Evolutionary conservation across 768 basidiomycete species (phyloP).

Genomic region (Naganishia vaughanmartiniae): DNA sequence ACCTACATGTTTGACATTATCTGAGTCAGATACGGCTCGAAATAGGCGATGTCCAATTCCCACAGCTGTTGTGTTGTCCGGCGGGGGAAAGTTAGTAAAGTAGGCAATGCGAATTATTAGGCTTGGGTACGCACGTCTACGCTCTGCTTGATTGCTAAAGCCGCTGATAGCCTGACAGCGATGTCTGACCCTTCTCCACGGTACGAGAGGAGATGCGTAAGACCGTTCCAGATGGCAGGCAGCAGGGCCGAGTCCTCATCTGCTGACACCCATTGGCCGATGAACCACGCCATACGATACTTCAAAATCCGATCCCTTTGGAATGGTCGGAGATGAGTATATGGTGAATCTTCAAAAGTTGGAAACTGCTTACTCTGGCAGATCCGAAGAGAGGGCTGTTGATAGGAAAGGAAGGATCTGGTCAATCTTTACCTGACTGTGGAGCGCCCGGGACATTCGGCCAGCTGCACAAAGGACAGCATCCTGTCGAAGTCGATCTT

Average conservation of each 20-base stretch:
- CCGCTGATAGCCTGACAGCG: slow-evolving; percentile 83
- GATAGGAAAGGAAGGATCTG: slow-evolving; percentile 31
- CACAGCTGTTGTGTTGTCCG: slow-evolving; percentile 38
- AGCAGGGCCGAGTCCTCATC: slow-evolving; percentile 62
- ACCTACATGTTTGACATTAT: slow-evolving; percentile 45
- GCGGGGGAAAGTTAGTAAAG: background rate
- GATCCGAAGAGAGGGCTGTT: slow-evolving; percentile 13
- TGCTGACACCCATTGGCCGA: slow-evolving; percentile 75
- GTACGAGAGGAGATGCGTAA: slow-evolving; percentile 70
- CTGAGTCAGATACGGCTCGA: slow-evolving; percentile 43
- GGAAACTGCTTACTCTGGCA: slow-evolving; percentile 21
- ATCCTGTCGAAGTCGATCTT: slow-evolving; percentile 42
- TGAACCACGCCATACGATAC: slow-evolving; percentile 89
- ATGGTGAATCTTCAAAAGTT: slow-evolving; percentile 8
- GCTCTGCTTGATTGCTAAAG: slow-evolving; percentile 73
- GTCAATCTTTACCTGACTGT: slow-evolving; percentile 26
- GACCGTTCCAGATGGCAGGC: slow-evolving; percentile 71
- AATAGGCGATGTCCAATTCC: slow-evolving; percentile 48
- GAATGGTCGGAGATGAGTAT: slow-evolving; percentile 8
- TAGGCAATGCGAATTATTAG: background rate
- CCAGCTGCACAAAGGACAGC: slow-evolving; percentile 48
- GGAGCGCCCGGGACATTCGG: slow-evolving; percentile 34
- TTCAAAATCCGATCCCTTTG: slow-evolving; percentile 84
- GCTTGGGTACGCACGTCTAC: slow-evolving; percentile 65
- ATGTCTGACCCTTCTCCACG: slow-evolving; percentile 69